Evolutionary conservation across 108 stramenopile genomes (phyloP).

Genomic region (Nitzschia putrida): DNA sequence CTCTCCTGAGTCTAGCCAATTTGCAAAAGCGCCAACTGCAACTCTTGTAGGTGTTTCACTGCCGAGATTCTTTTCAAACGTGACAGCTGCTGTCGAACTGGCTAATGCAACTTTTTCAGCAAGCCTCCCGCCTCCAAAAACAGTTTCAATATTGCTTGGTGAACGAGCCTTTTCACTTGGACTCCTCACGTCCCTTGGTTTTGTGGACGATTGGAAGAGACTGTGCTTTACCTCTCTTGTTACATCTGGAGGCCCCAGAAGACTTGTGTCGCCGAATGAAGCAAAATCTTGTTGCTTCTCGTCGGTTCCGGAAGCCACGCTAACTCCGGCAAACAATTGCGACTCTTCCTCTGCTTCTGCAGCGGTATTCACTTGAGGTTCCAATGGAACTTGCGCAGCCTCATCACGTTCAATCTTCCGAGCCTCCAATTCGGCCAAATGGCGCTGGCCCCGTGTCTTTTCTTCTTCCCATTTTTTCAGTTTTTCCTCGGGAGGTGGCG

Average conservation of each 20-base stretch:
- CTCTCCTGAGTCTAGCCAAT: background rate
- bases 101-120: conserved; percentile 74
- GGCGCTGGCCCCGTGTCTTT: conserved; percentile 22
- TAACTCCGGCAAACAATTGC: too few species aligned
- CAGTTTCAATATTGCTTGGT: conserved; percentile 15
- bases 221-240: background rate
- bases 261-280: background rate
- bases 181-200: conserved; percentile 3
- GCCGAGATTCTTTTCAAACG: conserved; percentile 52
- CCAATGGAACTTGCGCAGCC: background rate
- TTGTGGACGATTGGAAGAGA: background rate
- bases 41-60: background rate
- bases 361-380: background rate
- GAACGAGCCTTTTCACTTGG: conserved; percentile 5
- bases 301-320: too few species aligned
- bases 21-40: background rate
- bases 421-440: conserved; percentile 24
- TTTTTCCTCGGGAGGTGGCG: conserved; percentile 69
- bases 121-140: conserved; percentile 38
- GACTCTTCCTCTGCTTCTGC: too few species aligned
- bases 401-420: background rate
- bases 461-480: conserved; percentile 60
- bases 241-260: background rate
- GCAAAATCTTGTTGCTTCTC: too few species aligned
- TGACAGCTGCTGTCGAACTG: conserved; percentile 62